These are phyloP conservation scores for Phytophthora constricta DNA, from an alignment of 352 stramenopile species.

Conservation along the genomic window DNA sequence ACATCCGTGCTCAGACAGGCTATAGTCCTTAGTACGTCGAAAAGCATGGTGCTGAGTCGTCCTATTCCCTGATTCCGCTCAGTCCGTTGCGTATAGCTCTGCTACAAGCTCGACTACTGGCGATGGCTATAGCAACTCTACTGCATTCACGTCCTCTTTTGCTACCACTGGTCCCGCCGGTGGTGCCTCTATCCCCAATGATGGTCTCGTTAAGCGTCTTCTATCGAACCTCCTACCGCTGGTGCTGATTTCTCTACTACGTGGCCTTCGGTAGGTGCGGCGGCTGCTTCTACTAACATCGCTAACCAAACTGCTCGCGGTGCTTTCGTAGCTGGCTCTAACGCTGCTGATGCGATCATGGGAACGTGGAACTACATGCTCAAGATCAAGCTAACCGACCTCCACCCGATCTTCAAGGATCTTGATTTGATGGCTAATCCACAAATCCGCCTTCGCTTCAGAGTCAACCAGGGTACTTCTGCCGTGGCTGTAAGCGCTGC, in stretches of 20 bases:
- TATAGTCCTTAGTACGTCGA: conserved; percentile 16
- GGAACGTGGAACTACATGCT: conserved; percentile 19
- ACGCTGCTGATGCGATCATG: conserved; percentile 3
- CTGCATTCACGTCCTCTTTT: neutral
- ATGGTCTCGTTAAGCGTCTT: conserved; percentile 12
- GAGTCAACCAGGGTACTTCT: conserved; percentile 12
- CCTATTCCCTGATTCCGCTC: conserved; percentile 15
- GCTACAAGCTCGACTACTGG: neutral
- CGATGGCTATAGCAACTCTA: conserved; percentile 13
- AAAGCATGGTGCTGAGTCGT: conserved; percentile 14
- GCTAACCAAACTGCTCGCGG: conserved; percentile 8
- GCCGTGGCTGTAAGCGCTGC: too few relatives aligned
- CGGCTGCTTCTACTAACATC: conserved; percentile 1
- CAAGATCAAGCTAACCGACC: conserved; percentile 6
- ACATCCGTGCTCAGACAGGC: conserved; percentile 9
- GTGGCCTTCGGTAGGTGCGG: neutral
- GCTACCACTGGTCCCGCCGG: neutral
- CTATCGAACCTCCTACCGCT: conserved; percentile 17
- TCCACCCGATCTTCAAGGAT: conserved; percentile 8
- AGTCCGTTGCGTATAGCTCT: neutral
- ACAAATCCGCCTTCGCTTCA: conserved; percentile 4
- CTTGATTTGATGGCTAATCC: conserved; percentile 14
- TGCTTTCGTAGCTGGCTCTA: conserved; percentile 10
- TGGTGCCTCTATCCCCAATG: neutral
- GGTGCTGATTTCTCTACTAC: neutral